Percentiles rank a stretch among this genome's conserved stretches.
These are phyloP conservation scores for Orbilia blumenaviensis DNA, from an alignment of 2,329 filamentous ascomycete genomes.

Conservation along the genomic window DNA sequence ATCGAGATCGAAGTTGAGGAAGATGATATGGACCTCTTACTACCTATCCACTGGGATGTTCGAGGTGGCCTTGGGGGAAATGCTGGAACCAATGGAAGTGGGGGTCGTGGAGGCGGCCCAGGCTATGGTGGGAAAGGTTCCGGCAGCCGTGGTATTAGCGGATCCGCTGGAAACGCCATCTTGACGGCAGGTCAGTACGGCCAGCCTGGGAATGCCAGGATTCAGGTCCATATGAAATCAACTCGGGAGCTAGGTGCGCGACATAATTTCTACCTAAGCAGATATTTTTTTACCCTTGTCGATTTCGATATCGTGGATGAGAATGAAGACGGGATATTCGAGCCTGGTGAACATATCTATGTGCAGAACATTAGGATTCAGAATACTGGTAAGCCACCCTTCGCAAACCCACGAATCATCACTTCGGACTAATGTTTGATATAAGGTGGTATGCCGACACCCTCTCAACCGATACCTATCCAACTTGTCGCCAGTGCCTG, in stretches of 20 bases:
- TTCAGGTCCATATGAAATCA: conserved; percentile 25
- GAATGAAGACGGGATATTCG: conserved; percentile 34
- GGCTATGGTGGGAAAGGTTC: conserved; percentile 16
- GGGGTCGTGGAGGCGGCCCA: not conserved
- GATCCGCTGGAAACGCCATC: not conserved
- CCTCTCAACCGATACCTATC: conserved; percentile 4
- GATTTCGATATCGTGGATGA: conserved; percentile 18
- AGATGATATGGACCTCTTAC: conserved; percentile 23
- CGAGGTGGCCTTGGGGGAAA: conserved; percentile 9
- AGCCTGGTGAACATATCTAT: conserved; percentile 13
- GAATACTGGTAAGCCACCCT: conserved; percentile 4
- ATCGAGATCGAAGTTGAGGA: conserved; percentile 33
- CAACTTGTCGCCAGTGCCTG: not conserved
- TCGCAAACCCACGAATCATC: not conserved
- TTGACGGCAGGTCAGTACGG: conserved; percentile 11
- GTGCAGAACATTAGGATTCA: conserved; percentile 21
- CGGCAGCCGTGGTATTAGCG: not conserved
- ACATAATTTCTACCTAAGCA: conserved; percentile 5
- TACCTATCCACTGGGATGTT: conserved; percentile 34
- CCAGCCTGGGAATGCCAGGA: conserved; percentile 12
- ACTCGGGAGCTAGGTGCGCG: conserved; percentile 12
- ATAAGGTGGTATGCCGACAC: conserved; percentile 18
- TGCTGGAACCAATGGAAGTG: conserved; percentile 1
- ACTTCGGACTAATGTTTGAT: not conserved
- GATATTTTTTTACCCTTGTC: conserved; percentile 16